Base-by-base conservation (phyloP, 805 yeast genomes). In the Ogataea sp. region DNA sequence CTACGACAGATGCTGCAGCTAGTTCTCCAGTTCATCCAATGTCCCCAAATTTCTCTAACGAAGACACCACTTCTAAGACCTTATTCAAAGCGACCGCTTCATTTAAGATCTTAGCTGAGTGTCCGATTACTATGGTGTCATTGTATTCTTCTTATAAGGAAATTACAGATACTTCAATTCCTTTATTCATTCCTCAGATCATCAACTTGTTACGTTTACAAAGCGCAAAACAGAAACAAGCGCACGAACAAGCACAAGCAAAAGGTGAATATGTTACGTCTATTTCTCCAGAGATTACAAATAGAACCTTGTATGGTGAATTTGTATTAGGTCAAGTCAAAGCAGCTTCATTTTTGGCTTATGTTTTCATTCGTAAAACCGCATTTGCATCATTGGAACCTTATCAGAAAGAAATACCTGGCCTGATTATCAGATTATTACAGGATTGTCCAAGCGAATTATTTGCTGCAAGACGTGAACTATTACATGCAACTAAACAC, bases 361-460 rank as follows among this genome's bases (percentile, higher is more conserved):
- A 89, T 57, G 87, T 89, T 1, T 82, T 83, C 47, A 80, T 94
- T 32, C 74, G 97, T 44, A 87, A 94, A 15, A 83, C 80, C 52
- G 79, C 95, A 2, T 73, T 77, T 27, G 78, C 77, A 30, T 68
- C 82, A 39, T 59, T 83, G 43, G 70, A 70, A 43, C 71, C 75
- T 41, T 74, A 77, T 47, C 74, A 78, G 28, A 65, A 65, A 5
- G 70, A 75, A 30, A 86, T 93, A 8, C 98, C 99, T 0, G 95
- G 85, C 43, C 73, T 89, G 40, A 84, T 93, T 30, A 73, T 89
- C 39, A 68, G 97, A 46, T 64, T 93, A 30, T 64, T 93, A 30
- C 95, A 89, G 59, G 97, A 94, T 58, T 93, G 97, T 58, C 98
- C 98, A 3, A 80, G 93, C 15, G 97, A 90, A 54, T 67, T 87